Conservation (phyloP, 2,329 filamentous ascomycete genomes). For the Trichoderma cornu-damae region DNA sequence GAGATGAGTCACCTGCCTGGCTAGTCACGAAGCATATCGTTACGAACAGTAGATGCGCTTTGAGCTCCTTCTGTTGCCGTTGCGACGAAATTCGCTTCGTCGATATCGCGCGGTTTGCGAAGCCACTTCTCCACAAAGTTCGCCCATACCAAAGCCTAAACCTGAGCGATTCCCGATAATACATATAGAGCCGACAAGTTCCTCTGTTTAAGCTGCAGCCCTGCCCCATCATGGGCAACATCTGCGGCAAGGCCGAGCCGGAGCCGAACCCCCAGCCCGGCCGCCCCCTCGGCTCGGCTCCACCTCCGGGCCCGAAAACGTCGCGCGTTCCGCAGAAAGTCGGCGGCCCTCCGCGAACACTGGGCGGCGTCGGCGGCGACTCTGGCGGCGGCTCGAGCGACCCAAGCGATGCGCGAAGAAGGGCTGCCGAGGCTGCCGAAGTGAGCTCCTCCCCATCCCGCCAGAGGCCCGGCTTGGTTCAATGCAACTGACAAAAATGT, state of each 20-base stretch:
- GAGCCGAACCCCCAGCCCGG: slow-evolving; percentile 69
- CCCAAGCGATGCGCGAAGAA: slow-evolving; percentile 58
- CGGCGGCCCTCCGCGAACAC: slow-evolving; percentile 55
- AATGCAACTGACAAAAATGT: too few species aligned
- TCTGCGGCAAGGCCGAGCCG: slow-evolving; percentile 70
- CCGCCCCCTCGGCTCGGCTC: slow-evolving; percentile 59
- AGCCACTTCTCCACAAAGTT: not conserved
- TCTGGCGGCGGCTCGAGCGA: slow-evolving; percentile 26
- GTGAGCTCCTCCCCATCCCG: slow-evolving; percentile 46
- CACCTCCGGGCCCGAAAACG: slow-evolving; percentile 42
- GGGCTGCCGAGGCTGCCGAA: slow-evolving; percentile 79
- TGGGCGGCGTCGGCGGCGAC: slow-evolving; percentile 47
- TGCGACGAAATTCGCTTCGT: not conserved
- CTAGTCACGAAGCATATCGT: not conserved
- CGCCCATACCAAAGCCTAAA: not conserved
- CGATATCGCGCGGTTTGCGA: not conserved
- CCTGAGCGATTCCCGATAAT: not conserved
- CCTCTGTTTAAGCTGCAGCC: too few species aligned
- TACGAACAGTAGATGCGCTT: not conserved
- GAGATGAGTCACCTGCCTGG: not conserved
- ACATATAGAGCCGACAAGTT: too few species aligned
- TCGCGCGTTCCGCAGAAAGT: slow-evolving; percentile 50
- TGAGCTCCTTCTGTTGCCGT: not conserved
- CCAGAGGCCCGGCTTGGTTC: too few species aligned
- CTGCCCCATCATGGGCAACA: slow-evolving; percentile 66